Base-by-base conservation (phyloP, 495 filamentous ascomycete species). In the Penicillium lagena region DNA sequence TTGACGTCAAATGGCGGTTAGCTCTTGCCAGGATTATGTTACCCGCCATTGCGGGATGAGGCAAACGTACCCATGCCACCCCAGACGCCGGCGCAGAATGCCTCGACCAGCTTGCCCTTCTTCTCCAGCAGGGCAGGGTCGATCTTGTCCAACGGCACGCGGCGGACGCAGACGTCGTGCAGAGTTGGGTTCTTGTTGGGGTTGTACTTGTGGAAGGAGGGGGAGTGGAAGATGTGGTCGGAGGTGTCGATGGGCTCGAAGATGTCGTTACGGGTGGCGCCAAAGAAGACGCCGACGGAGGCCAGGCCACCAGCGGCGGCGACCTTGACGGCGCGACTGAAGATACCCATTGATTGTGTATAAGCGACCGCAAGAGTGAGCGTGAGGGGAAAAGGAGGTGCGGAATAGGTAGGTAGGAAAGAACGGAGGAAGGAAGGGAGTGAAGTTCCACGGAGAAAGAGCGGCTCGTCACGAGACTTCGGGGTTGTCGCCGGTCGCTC, bases 11-110 rank as follows among this genome's bases (percentile, higher is more conserved):
- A 22, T 6, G 3, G 22, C 22, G 6, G 22, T 22, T 22, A 22
- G 22, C 22, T 6, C 0, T 4, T 86, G 9, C 15, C 22, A 13
- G 3, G 5, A 15, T 1, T 33, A 29, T 35, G 9, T 15, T 22
- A 12, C 27, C 31, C 22, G 2, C 32, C 1, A 34, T n/a, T 17
- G 37, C 13, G 13, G 12, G 7, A 17, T 13, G 32, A 15, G 35
- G 11, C 17, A 37, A 39, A 67, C 74, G 49, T 57, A 82, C 81
- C 80, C 63, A 77, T 70, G 40, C 82, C 81, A 43, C 80, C 68
- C 80, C 80, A 86, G 29, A 85, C 71, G 30, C 81, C 82, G 7
- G 73, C 76, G 54, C 81, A 84, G 48, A 86, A 84, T 39, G 77
- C 77, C 45, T 80, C 68, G 7, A 73, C 73, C 34, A 86, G 65